Conservation (phyloP, 257 asterid species). For the Fraxinus excelsior region DNA sequence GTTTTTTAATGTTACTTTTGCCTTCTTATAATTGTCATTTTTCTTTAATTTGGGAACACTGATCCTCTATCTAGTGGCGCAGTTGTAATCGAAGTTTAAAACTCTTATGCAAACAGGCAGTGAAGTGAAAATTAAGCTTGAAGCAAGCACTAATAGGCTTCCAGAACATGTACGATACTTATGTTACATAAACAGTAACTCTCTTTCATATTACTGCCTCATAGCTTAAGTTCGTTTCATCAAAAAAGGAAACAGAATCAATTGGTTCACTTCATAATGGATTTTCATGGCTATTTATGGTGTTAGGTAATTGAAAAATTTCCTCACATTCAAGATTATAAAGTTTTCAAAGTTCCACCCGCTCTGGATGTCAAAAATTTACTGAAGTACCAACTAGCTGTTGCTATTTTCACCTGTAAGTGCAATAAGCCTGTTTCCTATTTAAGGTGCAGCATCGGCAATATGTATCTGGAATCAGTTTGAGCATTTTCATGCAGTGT, state of each 20-base stretch:
- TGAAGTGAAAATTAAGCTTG: constrained; percentile 61
- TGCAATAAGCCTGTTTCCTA: neutral
- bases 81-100: neutral
- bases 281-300: constrained; percentile 21
- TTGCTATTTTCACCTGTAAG: constrained; percentile 72
- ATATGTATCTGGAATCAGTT: constrained; percentile 16
- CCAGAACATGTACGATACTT: constrained; percentile 59
- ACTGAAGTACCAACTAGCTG: constrained; percentile 76
- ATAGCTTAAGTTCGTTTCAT: constrained; percentile 13
- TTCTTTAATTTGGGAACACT: constrained; percentile 13
- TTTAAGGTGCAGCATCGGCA: constrained; percentile 7
- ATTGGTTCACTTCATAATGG: neutral
- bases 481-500: constrained; percentile 4
- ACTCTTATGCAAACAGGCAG: constrained; percentile 51
- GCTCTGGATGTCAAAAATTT: constrained; percentile 47
- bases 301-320: constrained; percentile 69
- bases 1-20: constrained; percentile 34
- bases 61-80: neutral
- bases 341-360: constrained; percentile 59
- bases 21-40: constrained; percentile 7
- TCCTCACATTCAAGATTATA: constrained; percentile 72
- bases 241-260: neutral
- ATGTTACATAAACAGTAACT: neutral
- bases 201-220: constrained; percentile 11
- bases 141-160: constrained; percentile 49